A percentile compares a stretch with the other conserved stretches of the same genome.
Conservation (phyloP, 2,329 filamentous ascomycete genomes). For the Ophiocordyceps australis region DNA sequence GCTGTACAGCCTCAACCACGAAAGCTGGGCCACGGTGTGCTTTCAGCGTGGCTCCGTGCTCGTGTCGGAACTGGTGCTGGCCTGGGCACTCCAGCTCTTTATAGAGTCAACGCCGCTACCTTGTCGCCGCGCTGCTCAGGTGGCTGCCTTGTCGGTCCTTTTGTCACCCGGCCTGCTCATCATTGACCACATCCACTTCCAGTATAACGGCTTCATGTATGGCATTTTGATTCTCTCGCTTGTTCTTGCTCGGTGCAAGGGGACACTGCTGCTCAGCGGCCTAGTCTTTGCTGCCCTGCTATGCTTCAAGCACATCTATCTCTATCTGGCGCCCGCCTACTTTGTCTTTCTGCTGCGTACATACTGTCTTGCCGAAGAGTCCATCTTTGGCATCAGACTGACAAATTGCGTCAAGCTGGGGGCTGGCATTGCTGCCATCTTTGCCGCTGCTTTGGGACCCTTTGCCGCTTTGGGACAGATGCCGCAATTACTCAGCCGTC, state of each 20-base stretch:
- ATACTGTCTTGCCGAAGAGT: conserved; percentile 71
- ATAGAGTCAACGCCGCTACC: conserved; percentile 49
- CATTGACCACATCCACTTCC: conserved; percentile 97
- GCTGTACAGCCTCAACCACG: conserved; percentile 65
- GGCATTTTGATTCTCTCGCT: conserved; percentile 77
- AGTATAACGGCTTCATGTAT: conserved; percentile 97
- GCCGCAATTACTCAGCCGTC: conserved; percentile 60
- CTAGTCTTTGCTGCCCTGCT: conserved; percentile 69
- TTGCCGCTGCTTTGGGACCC: conserved; percentile 72
- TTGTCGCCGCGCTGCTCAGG: conserved; percentile 63
- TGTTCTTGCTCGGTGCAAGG: conserved; percentile 58
- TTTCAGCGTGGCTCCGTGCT: conserved; percentile 89
- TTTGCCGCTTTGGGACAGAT: conserved; percentile 72
- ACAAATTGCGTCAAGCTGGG: conserved; percentile 74
- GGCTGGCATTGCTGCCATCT: conserved; percentile 48
- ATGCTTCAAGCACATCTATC: conserved; percentile 95
- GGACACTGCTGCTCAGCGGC: conserved; percentile 60
- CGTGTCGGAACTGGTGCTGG: conserved; percentile 62
- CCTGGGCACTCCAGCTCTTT: conserved; percentile 69
- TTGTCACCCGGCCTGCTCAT: conserved; percentile 87
- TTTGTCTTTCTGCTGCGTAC: conserved; percentile 81
- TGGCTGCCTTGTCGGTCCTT: conserved; percentile 72
- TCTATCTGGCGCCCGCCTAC: conserved; percentile 90
- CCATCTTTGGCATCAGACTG: conserved; percentile 58
- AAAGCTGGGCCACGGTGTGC: conserved; percentile 85